Evolutionary conservation across 108 stramenopile genomes (phyloP).

Genomic region (Epipyxis sp.): DNA sequence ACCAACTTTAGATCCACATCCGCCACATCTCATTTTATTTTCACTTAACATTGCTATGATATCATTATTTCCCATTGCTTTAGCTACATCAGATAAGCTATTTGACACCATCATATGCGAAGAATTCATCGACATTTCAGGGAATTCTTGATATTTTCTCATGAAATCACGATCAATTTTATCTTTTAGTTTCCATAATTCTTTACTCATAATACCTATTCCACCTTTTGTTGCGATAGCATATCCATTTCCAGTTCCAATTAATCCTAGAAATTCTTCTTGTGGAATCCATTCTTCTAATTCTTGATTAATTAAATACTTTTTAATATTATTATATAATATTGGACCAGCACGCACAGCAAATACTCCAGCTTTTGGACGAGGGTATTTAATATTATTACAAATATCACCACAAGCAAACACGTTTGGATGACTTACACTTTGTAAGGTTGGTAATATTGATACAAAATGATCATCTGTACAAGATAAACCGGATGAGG

Average conservation of each 20-base stretch:
- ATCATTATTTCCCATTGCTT: too few relatives aligned
- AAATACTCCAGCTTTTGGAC: constrained; percentile 73
- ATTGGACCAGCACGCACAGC: constrained; percentile 71
- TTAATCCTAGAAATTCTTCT: constrained; percentile 57
- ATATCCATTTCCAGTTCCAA: constrained; percentile 63
- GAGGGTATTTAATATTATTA: constrained; percentile 53
- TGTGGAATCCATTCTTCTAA: constrained; percentile 37
- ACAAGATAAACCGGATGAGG: too few relatives aligned
- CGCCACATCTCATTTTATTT: too few relatives aligned
- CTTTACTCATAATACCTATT: constrained; percentile 56
- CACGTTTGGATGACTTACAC: constrained; percentile 39
- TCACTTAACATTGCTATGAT: too few relatives aligned
- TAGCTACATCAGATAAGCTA: too few relatives aligned
- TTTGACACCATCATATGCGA: constrained; percentile 20
- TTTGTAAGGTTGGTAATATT: constrained; percentile 53
- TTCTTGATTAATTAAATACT: constrained; percentile 15
- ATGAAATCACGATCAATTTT: constrained; percentile 69
- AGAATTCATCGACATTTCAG: too few relatives aligned
- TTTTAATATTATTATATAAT: constrained; percentile 53
- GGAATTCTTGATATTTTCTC: constrained; percentile 56
- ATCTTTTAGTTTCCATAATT: constrained; percentile 68
- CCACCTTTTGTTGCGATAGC: constrained; percentile 60
- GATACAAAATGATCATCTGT: constrained; percentile 56
- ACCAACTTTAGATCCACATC: too few relatives aligned
- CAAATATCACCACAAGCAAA: constrained; percentile 69